A percentile compares a stretch with the other conserved stretches of the same genome.
Evolutionary conservation across 495 filamentous ascomycete species (phyloP).

Genomic region (Pyronema omphalodes): DNA sequence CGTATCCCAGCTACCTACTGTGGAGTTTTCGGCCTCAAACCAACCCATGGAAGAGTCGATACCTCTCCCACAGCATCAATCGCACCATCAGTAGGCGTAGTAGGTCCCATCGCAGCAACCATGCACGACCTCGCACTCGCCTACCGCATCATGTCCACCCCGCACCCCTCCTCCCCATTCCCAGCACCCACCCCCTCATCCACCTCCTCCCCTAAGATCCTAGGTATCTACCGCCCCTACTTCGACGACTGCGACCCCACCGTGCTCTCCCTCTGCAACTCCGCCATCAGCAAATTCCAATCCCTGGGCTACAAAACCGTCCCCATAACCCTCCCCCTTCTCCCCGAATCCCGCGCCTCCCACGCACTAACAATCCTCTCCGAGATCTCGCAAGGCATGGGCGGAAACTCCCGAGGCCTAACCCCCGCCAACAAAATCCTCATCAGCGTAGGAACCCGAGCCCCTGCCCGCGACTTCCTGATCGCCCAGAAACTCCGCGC

Average conservation of each 20-base stretch:
- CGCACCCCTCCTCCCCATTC: constrained; percentile 33
- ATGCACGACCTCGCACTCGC: constrained; percentile 68
- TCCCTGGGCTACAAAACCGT: constrained; percentile 45
- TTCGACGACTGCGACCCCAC: constrained; percentile 44
- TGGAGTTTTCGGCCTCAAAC: constrained; percentile 76
- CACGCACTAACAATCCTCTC: constrained; percentile 67
- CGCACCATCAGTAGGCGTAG: constrained; percentile 35
- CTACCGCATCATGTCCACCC: constrained; percentile 56
- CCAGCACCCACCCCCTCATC: constrained; percentile 15
- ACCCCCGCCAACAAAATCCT: constrained; percentile 59
- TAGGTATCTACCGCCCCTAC: constrained; percentile 67
- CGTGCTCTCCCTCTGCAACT: constrained; percentile 38
- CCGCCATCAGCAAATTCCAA: constrained; percentile 43
- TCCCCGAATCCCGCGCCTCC: constrained; percentile 55
- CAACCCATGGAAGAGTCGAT: constrained; percentile 59
- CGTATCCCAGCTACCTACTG: constrained; percentile 68
- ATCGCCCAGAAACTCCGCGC: constrained; percentile 56
- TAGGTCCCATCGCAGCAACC: constrained; percentile 58
- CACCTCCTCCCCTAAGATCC: constrained; percentile 24
- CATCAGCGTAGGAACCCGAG: constrained; percentile 41
- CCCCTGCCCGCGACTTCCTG: constrained; percentile 49
- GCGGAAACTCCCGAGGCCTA: constrained; percentile 30
- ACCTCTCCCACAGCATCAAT: constrained; percentile 40
- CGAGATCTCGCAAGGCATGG: constrained; percentile 33
- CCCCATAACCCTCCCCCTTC: constrained; percentile 55